A percentile compares a stretch with the other conserved stretches of the same genome.
These are phyloP conservation scores for Cladorrhinum sp. DNA, from an alignment of 2,329 filamentous ascomycete genomes.

Conservation along the genomic window DNA sequence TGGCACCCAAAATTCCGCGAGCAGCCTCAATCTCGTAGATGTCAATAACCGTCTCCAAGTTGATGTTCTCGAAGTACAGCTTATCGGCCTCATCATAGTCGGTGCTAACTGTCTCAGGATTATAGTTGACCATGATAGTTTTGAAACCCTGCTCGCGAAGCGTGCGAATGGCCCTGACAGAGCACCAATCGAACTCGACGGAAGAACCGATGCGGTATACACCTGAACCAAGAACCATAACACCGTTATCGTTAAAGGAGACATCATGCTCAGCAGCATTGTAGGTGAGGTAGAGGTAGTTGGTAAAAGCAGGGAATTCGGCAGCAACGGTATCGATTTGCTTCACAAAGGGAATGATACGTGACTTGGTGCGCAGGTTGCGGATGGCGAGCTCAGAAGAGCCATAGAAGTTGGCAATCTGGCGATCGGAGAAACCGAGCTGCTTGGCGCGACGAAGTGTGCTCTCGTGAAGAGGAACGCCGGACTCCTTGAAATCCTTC, in stretches of 20 bases:
- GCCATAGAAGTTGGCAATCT: constrained; percentile 89
- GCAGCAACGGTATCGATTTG: constrained; percentile 98
- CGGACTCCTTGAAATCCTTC: constrained; percentile 61
- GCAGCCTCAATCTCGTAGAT: constrained; percentile 87
- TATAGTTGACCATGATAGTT: constrained; percentile 88
- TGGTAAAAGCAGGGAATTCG: constrained; percentile 91
- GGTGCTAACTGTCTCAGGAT: constrained; percentile 46
- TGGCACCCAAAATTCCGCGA: constrained; percentile 83
- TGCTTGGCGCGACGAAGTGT: constrained; percentile 83
- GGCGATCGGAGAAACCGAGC: constrained; percentile 89
- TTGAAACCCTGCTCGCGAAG: constrained; percentile 81
- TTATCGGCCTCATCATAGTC: constrained; percentile 94
- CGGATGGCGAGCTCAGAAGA: constrained; percentile 92
- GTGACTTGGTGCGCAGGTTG: constrained; percentile 76
- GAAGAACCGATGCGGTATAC: constrained; percentile 97
- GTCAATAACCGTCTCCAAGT: constrained; percentile 82
- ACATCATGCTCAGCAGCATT: constrained; percentile 86
- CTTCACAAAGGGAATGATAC: constrained; percentile 87
- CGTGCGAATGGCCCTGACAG: constrained; percentile 88
- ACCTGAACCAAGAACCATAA: constrained; percentile 95
- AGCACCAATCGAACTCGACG: constrained; percentile 99
- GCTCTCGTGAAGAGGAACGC: constrained; percentile 60
- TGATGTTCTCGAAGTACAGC: constrained; percentile 96
- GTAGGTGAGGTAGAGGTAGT: constrained; percentile 96
- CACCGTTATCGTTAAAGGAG: constrained; percentile 79